Conservation (phyloP, 495 filamentous ascomycete species). For the Penicillium mononematosum region DNA sequence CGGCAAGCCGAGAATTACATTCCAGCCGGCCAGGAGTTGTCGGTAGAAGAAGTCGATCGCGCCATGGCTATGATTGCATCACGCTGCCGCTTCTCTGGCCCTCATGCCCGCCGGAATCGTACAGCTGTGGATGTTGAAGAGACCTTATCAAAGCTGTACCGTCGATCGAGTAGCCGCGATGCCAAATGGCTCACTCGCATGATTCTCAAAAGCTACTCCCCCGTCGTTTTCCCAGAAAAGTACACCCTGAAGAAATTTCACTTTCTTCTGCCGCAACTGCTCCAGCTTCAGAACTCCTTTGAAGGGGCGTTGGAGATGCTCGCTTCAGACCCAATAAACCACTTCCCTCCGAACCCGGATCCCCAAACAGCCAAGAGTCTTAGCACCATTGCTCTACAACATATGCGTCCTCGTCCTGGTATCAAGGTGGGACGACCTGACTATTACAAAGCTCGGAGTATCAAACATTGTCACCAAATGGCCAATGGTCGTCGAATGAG, state of each 20-base stretch:
- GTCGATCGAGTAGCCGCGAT: conserved; percentile 62
- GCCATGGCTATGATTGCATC: conserved; percentile 63
- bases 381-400: conserved; percentile 40
- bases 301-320: conserved; percentile 51
- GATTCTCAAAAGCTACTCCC: conserved; percentile 71
- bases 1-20: conserved; percentile 56
- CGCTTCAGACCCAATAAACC: conserved; percentile 35
- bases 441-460: conserved; percentile 72
- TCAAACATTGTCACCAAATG: conserved; percentile 72
- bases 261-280: conserved; percentile 57
- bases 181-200: conserved; percentile 88
- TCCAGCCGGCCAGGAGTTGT: conserved; percentile 46
- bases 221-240: conserved; percentile 53
- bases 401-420: conserved; percentile 62
- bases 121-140: conserved; percentile 44
- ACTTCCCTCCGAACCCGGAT: conserved; percentile 44
- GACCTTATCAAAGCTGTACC: conserved; percentile 56
- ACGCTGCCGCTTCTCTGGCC: conserved; percentile 65
- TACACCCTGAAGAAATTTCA: conserved; percentile 53
- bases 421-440: conserved; percentile 72
- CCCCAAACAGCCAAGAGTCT: conserved; percentile 33
- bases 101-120: conserved; percentile 53
- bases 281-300: conserved; percentile 65
- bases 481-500: conserved; percentile 58
- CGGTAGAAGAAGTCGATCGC: conserved; percentile 72